Conservation (phyloP, 352 stramenopile species). For the Phytophthora sojae region DNA sequence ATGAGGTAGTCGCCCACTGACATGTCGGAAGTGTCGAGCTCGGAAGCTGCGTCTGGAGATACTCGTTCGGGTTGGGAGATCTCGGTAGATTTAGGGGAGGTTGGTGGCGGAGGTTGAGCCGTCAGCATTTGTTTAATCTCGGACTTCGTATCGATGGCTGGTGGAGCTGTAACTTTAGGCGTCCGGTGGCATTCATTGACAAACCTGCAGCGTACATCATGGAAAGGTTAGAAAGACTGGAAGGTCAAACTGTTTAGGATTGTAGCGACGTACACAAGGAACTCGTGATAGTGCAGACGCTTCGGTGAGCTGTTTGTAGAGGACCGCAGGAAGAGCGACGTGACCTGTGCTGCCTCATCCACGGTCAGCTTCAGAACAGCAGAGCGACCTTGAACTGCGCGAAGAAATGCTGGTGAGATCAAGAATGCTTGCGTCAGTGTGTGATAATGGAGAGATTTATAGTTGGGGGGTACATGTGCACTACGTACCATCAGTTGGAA, state of each 20-base stretch:
- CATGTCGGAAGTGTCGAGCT: slow-evolving; percentile 8
- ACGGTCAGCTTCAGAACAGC: slow-evolving; percentile 37
- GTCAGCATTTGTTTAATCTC: background rate
- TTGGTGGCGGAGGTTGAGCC: background rate
- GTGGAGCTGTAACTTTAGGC: background rate
- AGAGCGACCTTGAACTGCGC: slow-evolving; percentile 39
- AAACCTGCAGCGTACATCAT: slow-evolving; percentile 15
- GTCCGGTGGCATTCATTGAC: slow-evolving; percentile 24
- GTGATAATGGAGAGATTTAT: background rate
- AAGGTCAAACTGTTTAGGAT: background rate
- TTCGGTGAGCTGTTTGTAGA: slow-evolving; percentile 30
- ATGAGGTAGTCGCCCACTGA: slow-evolving; percentile 65
- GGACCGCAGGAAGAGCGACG: slow-evolving; percentile 46
- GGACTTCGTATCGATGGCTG: background rate
- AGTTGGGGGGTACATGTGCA: background rate
- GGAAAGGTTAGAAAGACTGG: background rate
- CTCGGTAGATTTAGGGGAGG: slow-evolving; percentile 5
- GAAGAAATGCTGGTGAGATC: slow-evolving; percentile 40
- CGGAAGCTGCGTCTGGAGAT: background rate
- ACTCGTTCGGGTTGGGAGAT: background rate
- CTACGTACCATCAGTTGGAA: slow-evolving; percentile 43
- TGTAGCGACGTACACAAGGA: slow-evolving; percentile 32
- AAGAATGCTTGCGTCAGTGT: too few relatives aligned
- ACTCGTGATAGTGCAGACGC: slow-evolving; percentile 48
- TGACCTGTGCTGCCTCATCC: slow-evolving; percentile 44